Percentiles rank a stretch among this genome's conserved stretches.
These are phyloP conservation scores for Rutstroemia sp. DNA, from an alignment of 2,329 filamentous ascomycete genomes.

Conservation along the genomic window DNA sequence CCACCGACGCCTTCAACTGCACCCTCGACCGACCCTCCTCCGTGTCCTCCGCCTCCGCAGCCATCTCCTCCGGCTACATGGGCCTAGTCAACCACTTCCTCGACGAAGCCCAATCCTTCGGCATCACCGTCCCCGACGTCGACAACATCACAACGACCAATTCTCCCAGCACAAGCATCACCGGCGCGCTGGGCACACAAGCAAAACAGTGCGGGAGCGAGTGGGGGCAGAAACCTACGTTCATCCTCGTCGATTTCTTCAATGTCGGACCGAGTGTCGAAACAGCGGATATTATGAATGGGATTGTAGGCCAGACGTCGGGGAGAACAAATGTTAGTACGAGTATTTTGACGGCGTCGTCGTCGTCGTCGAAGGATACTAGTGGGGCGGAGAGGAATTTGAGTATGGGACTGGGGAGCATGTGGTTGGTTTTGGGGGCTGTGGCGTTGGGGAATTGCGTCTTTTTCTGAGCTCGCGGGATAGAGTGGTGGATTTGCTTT, in stretches of 20 bases:
- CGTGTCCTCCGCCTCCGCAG: constrained; percentile 41
- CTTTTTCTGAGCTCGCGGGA: neutral
- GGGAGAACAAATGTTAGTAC: constrained; percentile 22
- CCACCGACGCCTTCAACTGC: constrained; percentile 63
- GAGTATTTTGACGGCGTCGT: constrained; percentile 13
- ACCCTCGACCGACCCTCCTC: constrained; percentile 56
- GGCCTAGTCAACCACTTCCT: constrained; percentile 78
- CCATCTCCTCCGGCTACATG: constrained; percentile 52
- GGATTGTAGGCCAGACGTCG: constrained; percentile 30
- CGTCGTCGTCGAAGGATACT: neutral
- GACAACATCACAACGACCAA: constrained; percentile 58
- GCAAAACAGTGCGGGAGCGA: constrained; percentile 45
- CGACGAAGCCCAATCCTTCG: constrained; percentile 46
- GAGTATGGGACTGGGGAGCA: neutral
- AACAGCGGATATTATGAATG: constrained; percentile 63
- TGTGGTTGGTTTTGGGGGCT: neutral
- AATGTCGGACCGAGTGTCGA: constrained; percentile 63
- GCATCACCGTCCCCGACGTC: constrained; percentile 55
- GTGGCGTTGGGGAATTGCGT: neutral
- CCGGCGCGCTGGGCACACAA: constrained; percentile 49
- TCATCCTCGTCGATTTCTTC: constrained; percentile 75
- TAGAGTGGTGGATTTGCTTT: neutral
- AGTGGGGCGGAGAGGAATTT: neutral
- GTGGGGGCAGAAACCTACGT: constrained; percentile 61
- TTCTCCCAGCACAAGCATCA: constrained; percentile 36